Conservation (phyloP, 441 rosid genomes). For the Metrosideros polymorpha region DNA sequence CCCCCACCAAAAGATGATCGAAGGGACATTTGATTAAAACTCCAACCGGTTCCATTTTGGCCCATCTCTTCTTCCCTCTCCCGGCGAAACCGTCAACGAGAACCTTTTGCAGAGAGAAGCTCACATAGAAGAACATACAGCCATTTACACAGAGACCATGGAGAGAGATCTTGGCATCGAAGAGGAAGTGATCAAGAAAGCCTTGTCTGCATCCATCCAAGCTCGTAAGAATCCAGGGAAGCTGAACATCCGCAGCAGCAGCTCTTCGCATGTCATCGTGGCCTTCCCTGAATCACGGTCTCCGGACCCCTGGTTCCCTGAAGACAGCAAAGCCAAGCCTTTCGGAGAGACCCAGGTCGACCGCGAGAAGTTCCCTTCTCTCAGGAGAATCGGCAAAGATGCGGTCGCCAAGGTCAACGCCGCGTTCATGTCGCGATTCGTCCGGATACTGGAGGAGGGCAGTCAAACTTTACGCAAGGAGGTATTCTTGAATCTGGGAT, state of each 20-base stretch:
- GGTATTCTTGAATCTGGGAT: conserved; percentile 14
- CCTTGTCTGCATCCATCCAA: neutral
- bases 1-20: neutral
- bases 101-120: neutral
- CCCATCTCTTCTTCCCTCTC: neutral
- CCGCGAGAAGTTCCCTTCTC: neutral
- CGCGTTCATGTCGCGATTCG: neutral
- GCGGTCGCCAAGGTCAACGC: neutral
- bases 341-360: neutral
- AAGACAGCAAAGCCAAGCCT: neutral
- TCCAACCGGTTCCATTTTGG: neutral
- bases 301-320: neutral
- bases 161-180: neutral
- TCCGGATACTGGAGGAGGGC: neutral
- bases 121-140: neutral
- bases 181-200: neutral
- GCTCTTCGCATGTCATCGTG: neutral
- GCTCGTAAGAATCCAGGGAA: neutral
- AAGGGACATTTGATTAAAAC: neutral
- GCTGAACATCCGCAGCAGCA: no score
- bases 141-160: neutral
- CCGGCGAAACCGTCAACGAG: neutral
- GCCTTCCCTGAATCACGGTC: conserved; percentile 3
- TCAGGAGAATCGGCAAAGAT: neutral
- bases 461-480: conserved; percentile 18